phyloP scores from a whole-genome alignment of 1,284 basidiomycete species.

The Meira miltonrushii region DNA sequence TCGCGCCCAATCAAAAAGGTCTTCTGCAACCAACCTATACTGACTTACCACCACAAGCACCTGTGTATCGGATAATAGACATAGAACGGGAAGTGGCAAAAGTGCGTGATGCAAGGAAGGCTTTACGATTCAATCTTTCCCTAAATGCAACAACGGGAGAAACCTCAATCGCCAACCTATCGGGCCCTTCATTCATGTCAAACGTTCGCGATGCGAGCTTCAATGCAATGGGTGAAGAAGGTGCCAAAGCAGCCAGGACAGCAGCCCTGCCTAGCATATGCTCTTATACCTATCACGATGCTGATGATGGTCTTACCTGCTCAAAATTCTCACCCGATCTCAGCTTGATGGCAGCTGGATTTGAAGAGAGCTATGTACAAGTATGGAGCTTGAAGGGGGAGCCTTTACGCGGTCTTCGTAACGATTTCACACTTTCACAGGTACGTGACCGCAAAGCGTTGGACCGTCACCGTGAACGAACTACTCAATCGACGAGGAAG shows the following conservation, averaged over 20 bases:
- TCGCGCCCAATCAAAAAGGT: constrained; percentile 11
- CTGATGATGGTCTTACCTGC: constrained; percentile 63
- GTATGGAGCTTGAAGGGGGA: constrained; percentile 94
- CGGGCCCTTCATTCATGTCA: constrained; percentile 16
- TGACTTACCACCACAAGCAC: constrained; percentile 70
- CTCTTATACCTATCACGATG: constrained; percentile 51
- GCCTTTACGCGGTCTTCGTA: constrained; percentile 70
- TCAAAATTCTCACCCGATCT: constrained; percentile 85
- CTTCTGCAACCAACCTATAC: constrained; percentile 61
- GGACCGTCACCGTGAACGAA: constrained; percentile 28
- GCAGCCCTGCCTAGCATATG: constrained; percentile 49
- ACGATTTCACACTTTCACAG: constrained; percentile 66
- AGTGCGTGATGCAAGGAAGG: constrained; percentile 69
- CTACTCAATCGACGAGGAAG: constrained; percentile 60
- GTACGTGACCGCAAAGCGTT: constrained; percentile 59
- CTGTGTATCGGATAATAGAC: constrained; percentile 77
- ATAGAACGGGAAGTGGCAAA: constrained; percentile 85
- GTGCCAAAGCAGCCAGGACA: constrained; percentile 32
- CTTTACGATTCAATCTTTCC: constrained; percentile 55
- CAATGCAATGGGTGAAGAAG: constrained; percentile 34
- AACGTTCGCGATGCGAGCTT: constrained; percentile 31
- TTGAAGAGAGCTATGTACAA: constrained; percentile 89
- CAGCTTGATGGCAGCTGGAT: constrained; percentile 91
- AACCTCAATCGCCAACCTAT: neutral
- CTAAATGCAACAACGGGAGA: constrained; percentile 51